phyloP scores from a whole-genome alignment of 805 yeast genomes.

The Candida quercuum region DNA sequence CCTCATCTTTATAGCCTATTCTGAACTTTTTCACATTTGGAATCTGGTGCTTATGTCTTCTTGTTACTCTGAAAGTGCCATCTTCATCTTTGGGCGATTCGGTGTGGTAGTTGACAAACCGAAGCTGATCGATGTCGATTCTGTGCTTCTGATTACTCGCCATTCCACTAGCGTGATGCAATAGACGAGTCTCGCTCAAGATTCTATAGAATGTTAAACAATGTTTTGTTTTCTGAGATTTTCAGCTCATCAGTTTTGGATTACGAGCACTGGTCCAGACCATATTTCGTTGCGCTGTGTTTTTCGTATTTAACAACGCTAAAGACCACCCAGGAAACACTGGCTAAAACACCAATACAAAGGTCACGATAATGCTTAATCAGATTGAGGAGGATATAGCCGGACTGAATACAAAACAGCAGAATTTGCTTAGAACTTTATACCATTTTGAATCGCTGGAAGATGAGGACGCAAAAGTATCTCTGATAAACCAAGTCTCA shows the following conservation, averaged over 20 bases:
- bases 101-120: slow-evolving; percentile 5
- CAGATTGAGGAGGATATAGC: not conserved
- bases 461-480: slow-evolving; percentile 11
- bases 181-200: too few relatives aligned
- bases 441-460: slow-evolving; percentile 8
- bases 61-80: not conserved
- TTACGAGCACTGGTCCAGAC: not conserved
- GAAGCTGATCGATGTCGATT: slow-evolving; percentile 1
- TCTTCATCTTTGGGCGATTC: not conserved
- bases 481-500: slow-evolving; percentile 12
- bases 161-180: not conserved
- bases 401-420: slow-evolving; percentile 4
- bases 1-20: too few relatives aligned
- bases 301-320: too few relatives aligned
- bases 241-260: too few relatives aligned
- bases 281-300: too few relatives aligned
- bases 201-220: too few relatives aligned
- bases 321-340: too few relatives aligned
- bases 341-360: too few relatives aligned
- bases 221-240: too few relatives aligned
- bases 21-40: slow-evolving; percentile 5
- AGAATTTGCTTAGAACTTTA: slow-evolving; percentile 7
- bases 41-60: slow-evolving; percentile 1
- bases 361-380: not conserved
- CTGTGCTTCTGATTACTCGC: slow-evolving; percentile 1